Base-by-base conservation (phyloP, 345 rosid genomes). In the Eucalyptus erythrocorys region DNA sequence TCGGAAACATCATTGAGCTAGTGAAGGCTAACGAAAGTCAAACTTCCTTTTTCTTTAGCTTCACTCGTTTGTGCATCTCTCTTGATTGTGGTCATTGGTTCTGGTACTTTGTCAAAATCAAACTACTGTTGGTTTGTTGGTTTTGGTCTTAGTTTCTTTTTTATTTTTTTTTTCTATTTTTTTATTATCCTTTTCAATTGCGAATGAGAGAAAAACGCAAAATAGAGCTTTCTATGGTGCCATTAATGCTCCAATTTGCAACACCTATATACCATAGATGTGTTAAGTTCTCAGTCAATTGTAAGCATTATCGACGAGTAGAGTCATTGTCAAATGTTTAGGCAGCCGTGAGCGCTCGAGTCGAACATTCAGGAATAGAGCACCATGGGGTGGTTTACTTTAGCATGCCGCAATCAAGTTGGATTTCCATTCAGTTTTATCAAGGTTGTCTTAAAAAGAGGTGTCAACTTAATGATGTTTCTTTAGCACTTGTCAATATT, bases 281-380 rank as follows among this genome's bases (percentile, higher is more conserved):
- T 22, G 27, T 55, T 22, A 4, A 22, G 11, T 9, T 22, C 22
- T 55, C 59, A 14, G 15, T 15, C 61, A 55, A 22, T 22, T 55
- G 61, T 3, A 11, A 55, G 30, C 30, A 4, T 55, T 2, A 55
- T 55, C 13, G 1, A 55, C 13, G 0, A 4, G 30, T 13, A 9
- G 24, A 24, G 30, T 55, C 61, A 55, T 4, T 24, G 61, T 55
- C 61, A 55, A 55, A 10, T 55, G 61, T 55, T 13, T 22, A 24
- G 61, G 13, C 5, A 55, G 12, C 1, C 1, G 3, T 55, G 30
- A 4, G 61, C 6, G 1, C 61, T 24, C 3, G 3, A 9, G 12
- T 55, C 1, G 0, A 55, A 24, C 30, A 53, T 24, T 22, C 9
- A 55, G 7, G 19, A 55, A 12, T 9, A 8, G 61, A 55, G 61